phyloP scores from a whole-genome alignment of 2,329 filamentous ascomycete species.

The Paraconiothyrium sp. region DNA sequence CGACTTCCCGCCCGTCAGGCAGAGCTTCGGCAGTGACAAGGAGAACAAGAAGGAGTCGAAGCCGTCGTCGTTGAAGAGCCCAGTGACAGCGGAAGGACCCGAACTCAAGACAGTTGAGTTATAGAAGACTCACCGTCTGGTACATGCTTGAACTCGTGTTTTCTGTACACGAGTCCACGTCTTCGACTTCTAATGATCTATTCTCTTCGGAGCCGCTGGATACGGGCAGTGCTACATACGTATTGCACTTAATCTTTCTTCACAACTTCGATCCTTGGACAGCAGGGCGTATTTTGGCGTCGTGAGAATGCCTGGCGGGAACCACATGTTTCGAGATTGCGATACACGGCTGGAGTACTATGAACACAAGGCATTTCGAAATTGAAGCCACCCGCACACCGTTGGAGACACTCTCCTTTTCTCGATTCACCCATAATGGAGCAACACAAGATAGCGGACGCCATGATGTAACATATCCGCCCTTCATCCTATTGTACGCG shows the following conservation, averaged over 20 bases:
- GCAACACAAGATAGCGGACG: neutral
- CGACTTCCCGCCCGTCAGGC: slow-evolving; percentile 40
- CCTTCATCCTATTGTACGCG: slow-evolving; percentile 12
- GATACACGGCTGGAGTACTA: slow-evolving; percentile 25
- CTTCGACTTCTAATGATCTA: slow-evolving; percentile 24
- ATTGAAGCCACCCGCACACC: slow-evolving; percentile 3
- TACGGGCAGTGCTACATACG: slow-evolving; percentile 29
- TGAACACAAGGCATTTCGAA: slow-evolving; percentile 16
- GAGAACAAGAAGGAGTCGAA: slow-evolving; percentile 44
- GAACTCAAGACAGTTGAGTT: slow-evolving; percentile 62
- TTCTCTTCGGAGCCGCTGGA: slow-evolving; percentile 40
- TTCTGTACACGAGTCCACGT: neutral
- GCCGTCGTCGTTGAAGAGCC: slow-evolving; percentile 40
- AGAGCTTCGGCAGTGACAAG: slow-evolving; percentile 51
- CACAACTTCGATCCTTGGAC: slow-evolving; percentile 24
- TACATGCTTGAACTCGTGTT: neutral
- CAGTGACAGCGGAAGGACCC: slow-evolving; percentile 35
- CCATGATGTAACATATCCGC: slow-evolving; percentile 6
- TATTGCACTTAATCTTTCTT: slow-evolving; percentile 21
- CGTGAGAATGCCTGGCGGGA: slow-evolving; percentile 22
- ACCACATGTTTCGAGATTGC: slow-evolving; percentile 25
- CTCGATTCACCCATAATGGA: slow-evolving; percentile 1
- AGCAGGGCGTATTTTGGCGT: slow-evolving; percentile 32
- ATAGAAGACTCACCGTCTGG: slow-evolving; percentile 31
- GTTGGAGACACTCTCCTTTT: slow-evolving; percentile 17